Percentiles rank a stretch among this genome's conserved stretches.
These are phyloP conservation scores for Starmerella scarabaei DNA, from an alignment of 805 yeast genomes.

Conservation along the genomic window DNA sequence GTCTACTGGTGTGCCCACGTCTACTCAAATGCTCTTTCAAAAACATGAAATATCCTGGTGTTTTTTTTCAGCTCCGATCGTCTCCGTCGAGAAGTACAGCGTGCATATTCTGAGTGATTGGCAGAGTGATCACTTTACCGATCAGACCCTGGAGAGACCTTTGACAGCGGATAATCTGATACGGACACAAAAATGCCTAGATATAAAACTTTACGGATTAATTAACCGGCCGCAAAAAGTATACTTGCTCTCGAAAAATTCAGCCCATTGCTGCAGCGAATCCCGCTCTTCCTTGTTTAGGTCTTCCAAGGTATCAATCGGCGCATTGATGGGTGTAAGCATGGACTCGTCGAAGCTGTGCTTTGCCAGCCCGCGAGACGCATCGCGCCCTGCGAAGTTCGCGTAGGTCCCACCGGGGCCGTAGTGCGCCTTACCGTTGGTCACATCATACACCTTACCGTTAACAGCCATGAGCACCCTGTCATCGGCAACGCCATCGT, in stretches of 20 bases:
- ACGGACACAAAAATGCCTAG: no score
- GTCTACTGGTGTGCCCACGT: no score
- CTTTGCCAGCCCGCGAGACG: slow-evolving; percentile 79
- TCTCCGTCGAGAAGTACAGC: no score
- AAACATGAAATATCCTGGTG: no score
- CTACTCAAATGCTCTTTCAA: no score
- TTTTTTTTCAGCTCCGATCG: no score
- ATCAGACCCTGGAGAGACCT: no score
- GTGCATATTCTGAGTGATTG: no score
- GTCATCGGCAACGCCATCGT: slow-evolving; percentile 68
- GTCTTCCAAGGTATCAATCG: slow-evolving; percentile 59
- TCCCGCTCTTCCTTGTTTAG: slow-evolving; percentile 47
- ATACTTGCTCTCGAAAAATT: slow-evolving; percentile 70
- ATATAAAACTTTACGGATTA: slow-evolving; percentile 5
- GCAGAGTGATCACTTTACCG: no score
- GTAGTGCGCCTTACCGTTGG: slow-evolving; percentile 67
- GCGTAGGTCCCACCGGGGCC: slow-evolving; percentile 95
- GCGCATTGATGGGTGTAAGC: slow-evolving; percentile 58
- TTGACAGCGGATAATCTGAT: no score
- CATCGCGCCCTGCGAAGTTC: slow-evolving; percentile 92
- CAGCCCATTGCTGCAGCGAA: slow-evolving; percentile 73
- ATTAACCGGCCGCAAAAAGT: slow-evolving; percentile 63
- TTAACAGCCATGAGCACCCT: slow-evolving; percentile 76
- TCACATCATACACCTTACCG: slow-evolving; percentile 76
- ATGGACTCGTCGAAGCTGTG: slow-evolving; percentile 66